Evolutionary conservation across 768 basidiomycete genomes (phyloP), one percentile per base, ranked within the genome.

Genomic region (Lyophyllum shimeji): DNA sequence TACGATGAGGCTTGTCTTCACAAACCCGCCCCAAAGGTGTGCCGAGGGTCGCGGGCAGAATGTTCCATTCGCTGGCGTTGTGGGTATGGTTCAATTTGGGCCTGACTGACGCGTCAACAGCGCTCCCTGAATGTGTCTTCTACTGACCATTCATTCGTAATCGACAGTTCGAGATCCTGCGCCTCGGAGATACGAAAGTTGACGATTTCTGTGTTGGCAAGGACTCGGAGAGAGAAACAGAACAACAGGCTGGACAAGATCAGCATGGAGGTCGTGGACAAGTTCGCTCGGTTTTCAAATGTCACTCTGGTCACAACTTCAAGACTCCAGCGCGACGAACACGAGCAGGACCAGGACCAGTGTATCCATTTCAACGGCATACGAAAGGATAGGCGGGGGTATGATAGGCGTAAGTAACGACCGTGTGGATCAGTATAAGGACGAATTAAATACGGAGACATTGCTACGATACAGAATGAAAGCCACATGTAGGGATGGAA

Each of bases 151-250:
- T 65, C 53, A 46, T 56, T 49, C 3, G 63, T 59, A 37, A 65
- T 65, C 7, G 64, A 42, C 56, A 64, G 18, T 24, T 55, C 40
- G 9, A 65, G 46, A 29, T 66, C 64, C 17, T 58, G 50, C 6
- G 58, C 62, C 40, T 67, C 67, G 15, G 68, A 61, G 45, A 74
- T 69, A 23, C 64, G 66, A 63, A 87, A 84, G 66, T 83, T 84
- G 66, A 84, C 68, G 61, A 88, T 86, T 71, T 88, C 85, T 33
- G 86, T 88, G 67, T 88, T 86, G 20, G 79, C 84, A 49, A 69
- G 60, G 11, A 57, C 67, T n/a, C 54, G 45, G 25, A 55, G 44
- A 46, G 56, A 44, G n/a, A 59, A 49, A 50, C 15, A 45, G 37
- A 56, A 53, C n/a, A 47, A 21, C 3, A 47, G 13, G 1, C 54